Evolutionary conservation across 202 grass and related monocot genomes (phyloP), one percentile per base, ranked within the genome.

Genomic region (Sporobolus alterniflorus): DNA sequence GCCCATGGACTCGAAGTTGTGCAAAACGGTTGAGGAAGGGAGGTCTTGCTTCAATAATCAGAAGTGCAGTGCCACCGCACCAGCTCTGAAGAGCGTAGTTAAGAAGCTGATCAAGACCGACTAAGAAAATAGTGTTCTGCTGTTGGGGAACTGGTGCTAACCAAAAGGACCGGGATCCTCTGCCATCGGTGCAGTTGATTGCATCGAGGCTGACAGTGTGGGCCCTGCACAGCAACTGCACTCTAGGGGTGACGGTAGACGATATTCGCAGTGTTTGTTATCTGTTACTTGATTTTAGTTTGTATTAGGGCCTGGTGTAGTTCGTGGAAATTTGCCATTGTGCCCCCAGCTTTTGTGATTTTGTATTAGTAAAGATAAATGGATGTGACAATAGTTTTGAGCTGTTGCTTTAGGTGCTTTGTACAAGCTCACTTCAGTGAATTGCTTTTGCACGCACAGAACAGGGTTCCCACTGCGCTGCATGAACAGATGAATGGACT

Each of bases 11-110:
- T 91, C 96, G 0, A 82, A 98, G 41, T 87, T 98, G 33, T 96
- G 96, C 83, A 87, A 89, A 46, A 93, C 96, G 3, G 89, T 93
- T 0, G 96, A 98, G 83, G 96, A 98, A 94, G 96, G 96, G 76
- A 82, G 93, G 63, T 98, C 96, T 0, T 98, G 96, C 88, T 98
- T 98, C 46, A 54, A 22, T 1, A 93, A 98, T 75, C 85, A 85
- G 77, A 96, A 88, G 80, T 98, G 96, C 64, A 74, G 77, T 21
- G 85, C 71, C 28, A 99, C 93, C 62, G 96, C 96, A 9, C 91
- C 69, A 0, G 96, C 96, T 11, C 76, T 99, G 41, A 82, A 85
- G 69, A 88, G 74, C 56, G 92, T 99, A 22, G 92, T 99, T 56
- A 73, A 92, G 80, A 99, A 96, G 74, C 67, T 99, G 46, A 56